These are phyloP conservation scores for Aspergillus asperescens DNA, from an alignment of 495 filamentous ascomycete species.

Conservation along the genomic window DNA sequence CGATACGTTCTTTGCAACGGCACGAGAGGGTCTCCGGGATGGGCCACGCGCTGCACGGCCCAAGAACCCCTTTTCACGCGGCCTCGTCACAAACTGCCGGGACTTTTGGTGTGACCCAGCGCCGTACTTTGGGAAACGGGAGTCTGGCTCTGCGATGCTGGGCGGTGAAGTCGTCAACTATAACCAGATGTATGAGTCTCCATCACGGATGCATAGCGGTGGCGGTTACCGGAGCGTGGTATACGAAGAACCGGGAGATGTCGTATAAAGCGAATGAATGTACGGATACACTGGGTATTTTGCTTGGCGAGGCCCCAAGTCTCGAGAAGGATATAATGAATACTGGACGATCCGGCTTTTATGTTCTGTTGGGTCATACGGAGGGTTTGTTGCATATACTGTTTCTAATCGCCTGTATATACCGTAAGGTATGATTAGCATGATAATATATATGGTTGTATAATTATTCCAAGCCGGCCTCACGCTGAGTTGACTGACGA, in stretches of 20 bases:
- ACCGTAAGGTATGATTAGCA: conserved; percentile 7
- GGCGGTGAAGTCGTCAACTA: conserved; percentile 81
- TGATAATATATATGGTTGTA: background rate
- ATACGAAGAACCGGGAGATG: conserved; percentile 26
- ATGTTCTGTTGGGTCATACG: conserved; percentile 3
- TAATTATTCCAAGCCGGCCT: background rate
- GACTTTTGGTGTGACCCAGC: conserved; percentile 94
- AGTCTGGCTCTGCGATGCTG: conserved; percentile 68
- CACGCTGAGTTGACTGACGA: no score
- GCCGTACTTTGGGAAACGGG: conserved; percentile 70
- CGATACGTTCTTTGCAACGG: conserved; percentile 85
- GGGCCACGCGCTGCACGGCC: conserved; percentile 45
- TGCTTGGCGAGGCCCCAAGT: background rate
- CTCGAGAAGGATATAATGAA: conserved; percentile 2
- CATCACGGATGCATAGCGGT: conserved; percentile 55
- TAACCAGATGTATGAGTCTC: conserved; percentile 81
- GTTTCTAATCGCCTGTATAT: conserved; percentile 5
- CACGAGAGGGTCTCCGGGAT: conserved; percentile 57
- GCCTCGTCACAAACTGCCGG: conserved; percentile 77
- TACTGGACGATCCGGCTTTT: conserved; percentile 9
- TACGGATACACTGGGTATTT: background rate
- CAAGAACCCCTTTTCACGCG: conserved; percentile 78
- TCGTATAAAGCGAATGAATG: conserved; percentile 1
- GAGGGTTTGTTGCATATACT: conserved; percentile 8
- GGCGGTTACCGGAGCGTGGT: conserved; percentile 39